Evolutionary conservation across 202 grass and related monocot genomes (phyloP), one percentile per base, ranked within the genome.

Genomic region (Dendrocalamus latiflorus): DNA sequence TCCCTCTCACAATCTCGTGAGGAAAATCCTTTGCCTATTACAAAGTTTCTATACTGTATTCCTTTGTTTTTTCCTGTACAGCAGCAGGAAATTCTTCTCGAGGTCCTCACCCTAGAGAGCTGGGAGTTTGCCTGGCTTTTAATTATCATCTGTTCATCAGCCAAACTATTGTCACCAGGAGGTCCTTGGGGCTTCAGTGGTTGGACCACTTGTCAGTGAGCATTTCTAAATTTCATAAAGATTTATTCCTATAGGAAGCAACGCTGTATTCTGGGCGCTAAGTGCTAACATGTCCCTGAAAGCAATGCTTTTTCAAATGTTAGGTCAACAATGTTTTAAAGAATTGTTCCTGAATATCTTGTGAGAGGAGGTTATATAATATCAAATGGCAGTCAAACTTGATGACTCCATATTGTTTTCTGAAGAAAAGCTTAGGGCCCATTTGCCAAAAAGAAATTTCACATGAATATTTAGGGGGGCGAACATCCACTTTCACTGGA

Each of bases 81-180:
- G n/a, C 30, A 58, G 11, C 66, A 39, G 74, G 57, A 68, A 83
- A 82, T 45, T 69, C 24, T 12, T 17, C 65, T 21, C 26, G 55
- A 41, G 9, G 1, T 74, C 56, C 43, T 42, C 76, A 38, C 9
- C 61, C 8, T 22, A 30, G 30, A 61, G 22, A 65, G 50, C 49
- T 26, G 42, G 50, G 4, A 87, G 13, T 53, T 63, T 55, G 83
- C 39, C 45, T 65, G 24, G 54, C 33, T 64, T 64, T 86, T 34
- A 80, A 72, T 72, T 74, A 20, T 72, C 47, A 56, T 9, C 14
- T 65, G 13, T 65, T 73, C 36, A 74, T 71, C 68, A 58, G 48
- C 38, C 50, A 57, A 59, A 55, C 37, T 48, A 48, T 44, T 57
- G 17, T 80, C 37, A 74, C 37, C 60, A 49, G 56, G 67, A 64